Percentiles rank a stretch among this genome's conserved stretches.
Evolutionary conservation across 495 filamentous ascomycete genomes (phyloP).

Genomic region (Monascus purpureus): DNA sequence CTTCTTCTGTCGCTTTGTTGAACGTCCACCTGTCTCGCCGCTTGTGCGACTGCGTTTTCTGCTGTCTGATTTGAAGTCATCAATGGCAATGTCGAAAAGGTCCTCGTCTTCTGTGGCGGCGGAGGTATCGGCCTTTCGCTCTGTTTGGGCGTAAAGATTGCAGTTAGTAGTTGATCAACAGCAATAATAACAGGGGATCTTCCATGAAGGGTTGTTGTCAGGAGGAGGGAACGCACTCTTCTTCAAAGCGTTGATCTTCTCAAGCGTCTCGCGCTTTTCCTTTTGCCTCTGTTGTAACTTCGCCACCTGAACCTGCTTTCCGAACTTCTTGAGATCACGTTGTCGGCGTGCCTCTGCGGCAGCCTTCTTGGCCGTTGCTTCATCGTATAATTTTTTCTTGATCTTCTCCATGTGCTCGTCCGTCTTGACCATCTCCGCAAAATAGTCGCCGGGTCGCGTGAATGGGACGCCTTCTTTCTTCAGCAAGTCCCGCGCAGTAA

Average conservation of each 20-base stretch:
- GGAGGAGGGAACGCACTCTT: constrained; percentile 47
- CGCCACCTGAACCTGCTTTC: constrained; percentile 94
- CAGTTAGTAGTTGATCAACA: too few relatives aligned
- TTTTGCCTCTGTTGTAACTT: constrained; percentile 88
- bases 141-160: constrained; percentile 32
- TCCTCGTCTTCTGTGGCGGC: constrained; percentile 62
- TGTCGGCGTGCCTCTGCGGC: constrained; percentile 79
- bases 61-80: constrained; percentile 47
- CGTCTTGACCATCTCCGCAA: constrained; percentile 96
- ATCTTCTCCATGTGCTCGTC: constrained; percentile 97
- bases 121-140: constrained; percentile 63
- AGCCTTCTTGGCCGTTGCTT: constrained; percentile 85
- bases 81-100: constrained; percentile 88
- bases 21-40: constrained; percentile 25
- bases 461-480: constrained; percentile 76
- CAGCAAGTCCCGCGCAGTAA: constrained; percentile 52
- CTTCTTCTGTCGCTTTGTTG: constrained; percentile 75
- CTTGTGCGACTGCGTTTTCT: constrained; percentile 19
- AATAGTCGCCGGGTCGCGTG: constrained; percentile 82
- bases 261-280: constrained; percentile 77
- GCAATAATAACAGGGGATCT: too few relatives aligned
- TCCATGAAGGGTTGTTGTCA: too few relatives aligned
- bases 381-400: constrained; percentile 84
- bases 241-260: constrained; percentile 88
- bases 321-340: constrained; percentile 96